Base-by-base conservation (phyloP, 371 early-diverging fungal species). In the Sporodiniella umbellata region DNA sequence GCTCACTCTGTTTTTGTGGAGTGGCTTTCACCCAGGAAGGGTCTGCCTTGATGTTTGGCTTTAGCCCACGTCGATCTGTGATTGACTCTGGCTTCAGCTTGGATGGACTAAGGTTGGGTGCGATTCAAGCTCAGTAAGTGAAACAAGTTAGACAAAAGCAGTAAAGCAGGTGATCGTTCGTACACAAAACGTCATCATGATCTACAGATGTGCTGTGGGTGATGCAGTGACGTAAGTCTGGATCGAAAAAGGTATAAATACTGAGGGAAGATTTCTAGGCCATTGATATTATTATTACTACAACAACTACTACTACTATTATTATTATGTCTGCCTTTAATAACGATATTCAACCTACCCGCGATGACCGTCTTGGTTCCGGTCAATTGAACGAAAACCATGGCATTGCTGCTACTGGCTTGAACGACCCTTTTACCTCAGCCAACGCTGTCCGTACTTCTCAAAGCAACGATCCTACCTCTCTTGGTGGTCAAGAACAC, bases 401-500 rank as follows among this genome's bases (percentile, higher is more conserved):
- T 11, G 61, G 61, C 48, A 61, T 61, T 28, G 52, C 61, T 52
- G 61, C 56, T n/a, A 55, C 56, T 44, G 58, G 58, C 10, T 38
- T 61, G 11, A 51, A 55, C 12, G 48, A 60, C 2, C 58, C 58
- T 23, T 40, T 40, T 33, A 25, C 42, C 7, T 10, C 30, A 4
- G 7, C 4, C 42, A 45, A 39, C 30, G 22, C 46, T 38, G 39
- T 11, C 42, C 38, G 24, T 11, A 33, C 44, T 14, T 24, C 42
- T 28, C 37, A 24, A 17, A 51, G 33, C 22, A 40, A 56, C 23
- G 53, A 44, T 28, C 30, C 10, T 12, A 43, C 51, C 14, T 33
- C 51, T 11, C 31, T 43, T 24, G 51, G 43, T 33, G 43, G 51
- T 11, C 23, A 56, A 30, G 21, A 42, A 7, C 23, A 17, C 42